phyloP scores from a whole-genome alignment of 1,139 yeast species.

The Candida buenavistaensis region DNA sequence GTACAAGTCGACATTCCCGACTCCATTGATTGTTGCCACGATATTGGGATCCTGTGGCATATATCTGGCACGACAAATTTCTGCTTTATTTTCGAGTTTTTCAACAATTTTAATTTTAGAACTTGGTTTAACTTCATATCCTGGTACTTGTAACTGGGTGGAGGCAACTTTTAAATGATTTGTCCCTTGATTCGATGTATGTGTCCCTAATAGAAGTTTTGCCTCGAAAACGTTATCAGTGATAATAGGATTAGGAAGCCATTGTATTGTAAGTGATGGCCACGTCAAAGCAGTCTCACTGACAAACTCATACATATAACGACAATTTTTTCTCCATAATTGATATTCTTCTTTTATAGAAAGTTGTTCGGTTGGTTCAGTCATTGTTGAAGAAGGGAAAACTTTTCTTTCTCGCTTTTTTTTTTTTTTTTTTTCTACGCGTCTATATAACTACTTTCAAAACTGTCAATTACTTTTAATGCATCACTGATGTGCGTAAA shows the following conservation, averaged over 20 bases:
- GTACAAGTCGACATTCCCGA: conserved; percentile 72
- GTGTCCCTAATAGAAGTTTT: conserved; percentile 73
- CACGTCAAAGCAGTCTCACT: conserved; percentile 76
- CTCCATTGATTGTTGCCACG: conserved; percentile 77
- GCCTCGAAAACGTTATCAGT: conserved; percentile 41
- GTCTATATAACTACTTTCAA: conserved; percentile 20
- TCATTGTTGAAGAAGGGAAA: too few species aligned
- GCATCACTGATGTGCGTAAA: conserved; percentile 45
- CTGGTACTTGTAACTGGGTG: conserved; percentile 59
- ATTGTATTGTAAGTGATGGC: conserved; percentile 79
- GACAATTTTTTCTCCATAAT: conserved; percentile 77
- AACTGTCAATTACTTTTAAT: conserved; percentile 40
- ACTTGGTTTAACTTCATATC: conserved; percentile 25
- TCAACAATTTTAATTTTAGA: conserved; percentile 63
- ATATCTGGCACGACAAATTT: conserved; percentile 79
- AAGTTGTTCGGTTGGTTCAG: conserved; percentile 6
- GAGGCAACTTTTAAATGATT: conserved; percentile 78
- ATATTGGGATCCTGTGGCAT: conserved; percentile 70
- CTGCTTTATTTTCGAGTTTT: conserved; percentile 53
- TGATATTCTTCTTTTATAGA: conserved; percentile 68
- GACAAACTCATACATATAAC: conserved; percentile 77
- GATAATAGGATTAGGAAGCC: conserved; percentile 55
- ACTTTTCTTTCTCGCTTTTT: neutral
- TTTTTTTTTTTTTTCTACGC: conserved; percentile 7
- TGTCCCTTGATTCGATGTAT: conserved; percentile 77